Evolutionary conservation across 768 basidiomycete species (phyloP).

Genomic region (Termitomyces eurrhizus): DNA sequence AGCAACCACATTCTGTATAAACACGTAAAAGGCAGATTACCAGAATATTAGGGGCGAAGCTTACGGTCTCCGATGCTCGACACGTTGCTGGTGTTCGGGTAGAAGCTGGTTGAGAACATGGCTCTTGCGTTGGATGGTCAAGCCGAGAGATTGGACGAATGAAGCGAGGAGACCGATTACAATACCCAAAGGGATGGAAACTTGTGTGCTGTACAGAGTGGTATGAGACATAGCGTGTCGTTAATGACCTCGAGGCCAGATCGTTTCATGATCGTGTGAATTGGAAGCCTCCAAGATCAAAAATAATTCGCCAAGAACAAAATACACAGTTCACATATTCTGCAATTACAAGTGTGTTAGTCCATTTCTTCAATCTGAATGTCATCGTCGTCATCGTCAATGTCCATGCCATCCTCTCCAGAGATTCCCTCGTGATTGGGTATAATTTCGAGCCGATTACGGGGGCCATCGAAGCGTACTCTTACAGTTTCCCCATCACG

Average conservation of each 20-base stretch:
- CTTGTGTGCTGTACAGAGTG: conserved; percentile 22
- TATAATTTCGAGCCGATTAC: conserved; percentile 71
- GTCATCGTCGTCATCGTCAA: conserved; percentile 49
- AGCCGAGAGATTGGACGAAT: conserved; percentile 84
- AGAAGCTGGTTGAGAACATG: conserved; percentile 79
- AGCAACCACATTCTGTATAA: conserved; percentile 74
- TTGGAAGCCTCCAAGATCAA: background rate
- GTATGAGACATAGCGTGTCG: conserved; percentile 3
- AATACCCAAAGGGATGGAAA: conserved; percentile 51
- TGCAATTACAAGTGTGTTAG: conserved; percentile 13
- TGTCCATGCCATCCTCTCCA: conserved; percentile 56
- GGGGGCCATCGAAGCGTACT: conserved; percentile 77
- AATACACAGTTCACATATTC: background rate
- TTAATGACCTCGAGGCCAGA: background rate
- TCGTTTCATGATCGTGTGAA: background rate
- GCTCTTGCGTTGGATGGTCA: conserved; percentile 92
- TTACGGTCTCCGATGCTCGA: conserved; percentile 79
- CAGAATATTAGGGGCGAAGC: background rate
- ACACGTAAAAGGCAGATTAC: conserved; percentile 1
- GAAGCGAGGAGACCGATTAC: conserved; percentile 72
- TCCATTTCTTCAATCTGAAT: conserved; percentile 71
- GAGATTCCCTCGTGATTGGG: conserved; percentile 74
- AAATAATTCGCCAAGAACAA: no score
- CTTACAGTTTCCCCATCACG: conserved; percentile 75
- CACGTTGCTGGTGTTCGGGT: conserved; percentile 57